Conservation (phyloP, 2,329 filamentous ascomycete genomes). For the Cercospora sp. region DNA sequence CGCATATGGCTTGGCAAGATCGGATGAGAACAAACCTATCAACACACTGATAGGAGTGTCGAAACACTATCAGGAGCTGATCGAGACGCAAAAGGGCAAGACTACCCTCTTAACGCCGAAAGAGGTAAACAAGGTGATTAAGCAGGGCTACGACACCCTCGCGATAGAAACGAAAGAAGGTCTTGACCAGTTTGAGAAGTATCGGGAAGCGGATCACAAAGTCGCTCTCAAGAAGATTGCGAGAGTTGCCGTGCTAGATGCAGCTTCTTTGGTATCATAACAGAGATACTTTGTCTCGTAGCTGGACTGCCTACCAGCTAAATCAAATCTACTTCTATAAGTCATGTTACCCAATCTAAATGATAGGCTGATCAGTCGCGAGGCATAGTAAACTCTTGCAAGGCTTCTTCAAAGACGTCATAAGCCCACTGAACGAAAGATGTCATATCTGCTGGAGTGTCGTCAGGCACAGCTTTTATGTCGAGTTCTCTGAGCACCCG, state of each 20-base stretch:
- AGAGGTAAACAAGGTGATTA: conserved; percentile 88
- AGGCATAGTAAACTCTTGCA: conserved; percentile 24
- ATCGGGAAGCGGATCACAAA: conserved; percentile 75
- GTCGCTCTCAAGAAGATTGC: conserved; percentile 83
- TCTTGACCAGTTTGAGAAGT: conserved; percentile 59
- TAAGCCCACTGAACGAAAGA: conserved; percentile 43
- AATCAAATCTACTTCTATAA: background rate
- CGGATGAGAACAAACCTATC: conserved; percentile 63
- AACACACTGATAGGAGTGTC: conserved; percentile 80
- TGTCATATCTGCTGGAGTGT: conserved; percentile 38
- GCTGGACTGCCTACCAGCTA: background rate
- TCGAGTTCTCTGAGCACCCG: conserved; percentile 39
- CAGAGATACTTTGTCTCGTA: background rate
- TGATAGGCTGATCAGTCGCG: background rate
- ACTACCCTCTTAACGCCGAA: conserved; percentile 69
- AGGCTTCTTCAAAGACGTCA: conserved; percentile 29
- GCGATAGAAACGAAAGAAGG: conserved; percentile 88
- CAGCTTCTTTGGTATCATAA: conserved; percentile 36
- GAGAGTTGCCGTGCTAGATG: conserved; percentile 72
- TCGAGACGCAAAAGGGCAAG: conserved; percentile 60
- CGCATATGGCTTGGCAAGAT: conserved; percentile 59
- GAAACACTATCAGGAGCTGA: conserved; percentile 81
- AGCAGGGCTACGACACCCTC: conserved; percentile 92
- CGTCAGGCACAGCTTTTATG: conserved; percentile 36
- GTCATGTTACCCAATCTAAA: background rate